Evolutionary conservation across 106 monocot genomes (phyloP), one percentile per base, ranked within the genome.

Genomic region (Allium fistulosum): DNA sequence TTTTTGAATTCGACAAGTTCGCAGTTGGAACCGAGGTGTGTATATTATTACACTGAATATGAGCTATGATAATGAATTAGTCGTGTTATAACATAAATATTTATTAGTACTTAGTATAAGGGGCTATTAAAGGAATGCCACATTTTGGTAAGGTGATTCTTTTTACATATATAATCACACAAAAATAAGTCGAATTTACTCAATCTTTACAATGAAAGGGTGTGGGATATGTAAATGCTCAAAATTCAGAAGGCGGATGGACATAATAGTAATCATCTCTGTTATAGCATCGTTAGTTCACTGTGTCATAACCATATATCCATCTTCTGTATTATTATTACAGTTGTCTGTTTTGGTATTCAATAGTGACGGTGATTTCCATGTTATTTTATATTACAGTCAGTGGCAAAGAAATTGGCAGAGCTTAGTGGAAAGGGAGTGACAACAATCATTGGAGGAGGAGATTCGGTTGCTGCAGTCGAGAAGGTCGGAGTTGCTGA

Each of bases 401-500:
- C 74, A 10, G 57, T 74, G 49, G 74, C 74, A 53, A 74, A 66
- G 65, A 74, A 74, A 50, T 58, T 74, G 66, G 74, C 74, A 57
- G 74, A 74, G 4, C 56, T 74, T 0, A 74, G 74, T 13, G 74
- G 74, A 48, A 74, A 74, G 50, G 74, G 74, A 2, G 66, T 74
- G 65, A 74, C 74, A 49, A 74, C 74, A 37, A 74, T 74, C 47
- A 74, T 74, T 2, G 66, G 66, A 48, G 74, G 74, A 26, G 74
- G 74, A 48, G 74, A 74, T 48, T 74, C 74, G 26, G 74, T 74
- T 22, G 74, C 74, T 11, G 66, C 74, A 5, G 74, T 74, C 0
- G 74, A 74, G 74, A 74, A 74, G 49, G 66, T 48, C 11, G 66
- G 74, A 57, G 65, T 74, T 46, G 74, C 74, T 48, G 74, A 74